Evolutionary conservation across 208 protist species (phyloP).

Genomic region (Trichomonas vaginalis): DNA sequence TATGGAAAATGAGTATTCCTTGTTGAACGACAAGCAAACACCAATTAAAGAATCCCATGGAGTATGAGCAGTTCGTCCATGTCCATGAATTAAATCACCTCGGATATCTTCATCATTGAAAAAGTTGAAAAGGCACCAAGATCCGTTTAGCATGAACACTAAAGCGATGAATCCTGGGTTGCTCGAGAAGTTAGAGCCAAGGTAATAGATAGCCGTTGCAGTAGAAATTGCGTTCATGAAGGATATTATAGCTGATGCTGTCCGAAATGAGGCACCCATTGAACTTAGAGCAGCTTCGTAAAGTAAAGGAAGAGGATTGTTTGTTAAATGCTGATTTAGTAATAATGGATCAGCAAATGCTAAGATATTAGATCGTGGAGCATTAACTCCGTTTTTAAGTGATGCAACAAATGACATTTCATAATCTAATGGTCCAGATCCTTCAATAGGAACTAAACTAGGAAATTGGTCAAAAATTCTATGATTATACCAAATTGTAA

Average conservation of each 20-base stretch:
- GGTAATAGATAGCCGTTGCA: neutral
- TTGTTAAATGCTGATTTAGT: neutral
- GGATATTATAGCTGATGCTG: neutral
- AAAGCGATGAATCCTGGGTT: neutral
- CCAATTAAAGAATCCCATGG: neutral
- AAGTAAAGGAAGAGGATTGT: neutral
- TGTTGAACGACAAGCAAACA: neutral
- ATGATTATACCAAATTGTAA: neutral
- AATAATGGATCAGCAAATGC: neutral
- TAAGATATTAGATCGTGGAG: neutral
- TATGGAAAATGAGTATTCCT: neutral
- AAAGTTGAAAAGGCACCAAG: neutral
- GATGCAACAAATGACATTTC: slow-evolving; percentile 11
- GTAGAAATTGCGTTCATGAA: neutral
- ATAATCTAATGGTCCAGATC: neutral
- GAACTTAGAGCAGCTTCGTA: neutral
- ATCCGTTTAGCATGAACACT: neutral
- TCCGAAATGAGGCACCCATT: neutral
- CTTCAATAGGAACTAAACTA: neutral
- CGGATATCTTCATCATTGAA: neutral
- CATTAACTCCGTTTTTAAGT: neutral
- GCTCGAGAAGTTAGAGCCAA: neutral
- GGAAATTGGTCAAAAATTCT: neutral
- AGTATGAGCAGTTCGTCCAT: neutral
- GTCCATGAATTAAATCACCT: neutral